These are phyloP conservation scores for Rosa multiflora DNA, from an alignment of 306 rosid species.

Conservation along the genomic window DNA sequence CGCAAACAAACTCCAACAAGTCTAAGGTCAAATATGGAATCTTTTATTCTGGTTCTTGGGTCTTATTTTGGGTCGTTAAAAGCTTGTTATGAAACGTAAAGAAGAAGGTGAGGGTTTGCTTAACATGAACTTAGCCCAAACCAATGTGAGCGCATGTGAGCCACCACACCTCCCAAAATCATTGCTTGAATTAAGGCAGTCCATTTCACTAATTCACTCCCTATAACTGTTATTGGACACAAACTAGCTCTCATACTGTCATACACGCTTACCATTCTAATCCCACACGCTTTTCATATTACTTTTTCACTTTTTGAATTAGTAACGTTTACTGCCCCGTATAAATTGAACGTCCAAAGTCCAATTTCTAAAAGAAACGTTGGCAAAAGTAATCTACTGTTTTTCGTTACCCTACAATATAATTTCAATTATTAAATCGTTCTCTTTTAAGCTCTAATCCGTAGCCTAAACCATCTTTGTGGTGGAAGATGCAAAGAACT, in stretches of 20 bases:
- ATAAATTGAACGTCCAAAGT: too few species aligned
- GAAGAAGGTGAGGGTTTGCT: not conserved
- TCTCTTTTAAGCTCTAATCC: not conserved
- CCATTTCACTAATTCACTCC: not conserved
- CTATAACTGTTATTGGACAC: not conserved
- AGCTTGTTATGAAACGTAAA: not conserved
- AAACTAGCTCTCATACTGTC: not conserved
- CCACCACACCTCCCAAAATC: not conserved
- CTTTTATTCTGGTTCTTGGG: not conserved
- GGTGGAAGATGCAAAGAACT: not conserved
- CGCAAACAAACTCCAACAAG: not conserved
- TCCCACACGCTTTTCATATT: not conserved
- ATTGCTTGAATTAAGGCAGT: slow-evolving; percentile 16
- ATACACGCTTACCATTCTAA: slow-evolving; percentile 15
- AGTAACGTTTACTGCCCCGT: too few species aligned
- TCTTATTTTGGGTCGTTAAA: not conserved
- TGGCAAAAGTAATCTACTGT: too few species aligned
- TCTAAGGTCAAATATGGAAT: not conserved
- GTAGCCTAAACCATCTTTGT: not conserved
- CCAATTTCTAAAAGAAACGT: too few species aligned
- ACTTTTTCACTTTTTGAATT: not conserved
- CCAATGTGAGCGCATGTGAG: not conserved
- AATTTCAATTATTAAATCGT: too few species aligned
- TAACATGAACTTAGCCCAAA: not conserved
- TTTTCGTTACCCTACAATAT: too few species aligned